Evolutionary conservation across 441 rosid species (phyloP).

Genomic region (Gossypium schwendimanii): DNA sequence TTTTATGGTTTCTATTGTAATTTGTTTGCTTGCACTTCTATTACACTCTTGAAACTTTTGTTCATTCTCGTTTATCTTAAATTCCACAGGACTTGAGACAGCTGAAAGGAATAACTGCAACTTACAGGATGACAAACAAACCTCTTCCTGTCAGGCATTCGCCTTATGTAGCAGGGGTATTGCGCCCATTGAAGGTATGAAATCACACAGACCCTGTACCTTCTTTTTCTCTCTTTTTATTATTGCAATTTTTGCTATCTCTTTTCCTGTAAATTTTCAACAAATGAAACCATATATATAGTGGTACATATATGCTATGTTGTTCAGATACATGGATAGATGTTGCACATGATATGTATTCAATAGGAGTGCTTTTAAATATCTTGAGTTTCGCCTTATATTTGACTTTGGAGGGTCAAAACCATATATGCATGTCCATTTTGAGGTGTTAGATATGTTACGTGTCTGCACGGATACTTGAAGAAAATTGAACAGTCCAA

Average conservation of each 20-base stretch:
- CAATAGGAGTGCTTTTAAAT: not conserved
- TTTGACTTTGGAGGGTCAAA: not conserved
- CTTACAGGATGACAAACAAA: constrained; percentile 85
- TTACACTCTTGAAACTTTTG: not conserved
- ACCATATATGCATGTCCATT: not conserved
- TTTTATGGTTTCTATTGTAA: constrained; percentile 5
- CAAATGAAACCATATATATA: not conserved
- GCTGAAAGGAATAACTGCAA: constrained; percentile 79
- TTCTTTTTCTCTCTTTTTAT: not conserved
- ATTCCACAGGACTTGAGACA: constrained; percentile 68
- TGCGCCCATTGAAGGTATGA: constrained; percentile 75
- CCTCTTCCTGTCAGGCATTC: constrained; percentile 93
- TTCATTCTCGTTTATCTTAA: constrained; percentile 2
- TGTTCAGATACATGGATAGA: not conserved
- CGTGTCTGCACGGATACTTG: not conserved
- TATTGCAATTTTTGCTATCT: not conserved
- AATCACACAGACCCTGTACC: not conserved
- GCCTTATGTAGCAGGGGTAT: constrained; percentile 68
- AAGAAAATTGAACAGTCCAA: not conserved
- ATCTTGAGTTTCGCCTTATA: not conserved
- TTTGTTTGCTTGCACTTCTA: constrained; percentile 9
- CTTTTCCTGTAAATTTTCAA: not conserved
- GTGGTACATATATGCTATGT: not conserved
- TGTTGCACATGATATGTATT: not conserved
- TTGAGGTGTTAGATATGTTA: not conserved